A percentile compares a stretch with the other conserved stretches of the same genome.
Evolutionary conservation across 495 filamentous ascomycete species (phyloP).

Genomic region (Xylaria sp.): DNA sequence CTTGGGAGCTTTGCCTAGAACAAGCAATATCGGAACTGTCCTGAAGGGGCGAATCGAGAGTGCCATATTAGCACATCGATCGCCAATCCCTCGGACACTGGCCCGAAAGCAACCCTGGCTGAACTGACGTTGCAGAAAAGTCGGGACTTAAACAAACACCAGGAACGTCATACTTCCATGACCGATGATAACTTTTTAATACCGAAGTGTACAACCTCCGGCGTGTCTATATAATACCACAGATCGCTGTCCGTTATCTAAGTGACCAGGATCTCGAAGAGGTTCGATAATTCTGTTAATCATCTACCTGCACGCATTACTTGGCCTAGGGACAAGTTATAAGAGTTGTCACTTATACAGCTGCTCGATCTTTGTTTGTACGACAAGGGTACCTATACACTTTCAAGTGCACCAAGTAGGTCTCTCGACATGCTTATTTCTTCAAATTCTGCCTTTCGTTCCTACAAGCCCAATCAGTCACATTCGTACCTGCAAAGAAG

Average conservation of each 20-base stretch:
- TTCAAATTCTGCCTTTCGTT: neutral
- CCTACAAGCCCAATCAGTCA: neutral
- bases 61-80: slow-evolving; percentile 15
- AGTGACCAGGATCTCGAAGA: neutral
- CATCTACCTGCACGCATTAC: neutral
- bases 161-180: slow-evolving; percentile 21
- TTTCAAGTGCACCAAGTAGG: slow-evolving; percentile 22
- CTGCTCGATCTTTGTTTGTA: neutral
- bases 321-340: neutral
- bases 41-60: slow-evolving; percentile 22
- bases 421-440: slow-evolving; percentile 19
- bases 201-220: slow-evolving; percentile 14
- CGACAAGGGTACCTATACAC: slow-evolving; percentile 5
- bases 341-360: slow-evolving; percentile 8
- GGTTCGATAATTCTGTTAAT: neutral
- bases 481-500: neutral
- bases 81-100: slow-evolving; percentile 24
- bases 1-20: slow-evolving; percentile 17
- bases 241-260: neutral
- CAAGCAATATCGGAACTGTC: slow-evolving; percentile 28
- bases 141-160: neutral
- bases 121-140: slow-evolving; percentile 14
- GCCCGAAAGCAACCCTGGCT: slow-evolving; percentile 17
- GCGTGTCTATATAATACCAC: slow-evolving; percentile 3
- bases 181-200: slow-evolving; percentile 11